Evolutionary conservation across 176 grass and related monocot genomes (phyloP), one percentile per base, ranked within the genome.

Genomic region (Echinochloa phyllopogon): DNA sequence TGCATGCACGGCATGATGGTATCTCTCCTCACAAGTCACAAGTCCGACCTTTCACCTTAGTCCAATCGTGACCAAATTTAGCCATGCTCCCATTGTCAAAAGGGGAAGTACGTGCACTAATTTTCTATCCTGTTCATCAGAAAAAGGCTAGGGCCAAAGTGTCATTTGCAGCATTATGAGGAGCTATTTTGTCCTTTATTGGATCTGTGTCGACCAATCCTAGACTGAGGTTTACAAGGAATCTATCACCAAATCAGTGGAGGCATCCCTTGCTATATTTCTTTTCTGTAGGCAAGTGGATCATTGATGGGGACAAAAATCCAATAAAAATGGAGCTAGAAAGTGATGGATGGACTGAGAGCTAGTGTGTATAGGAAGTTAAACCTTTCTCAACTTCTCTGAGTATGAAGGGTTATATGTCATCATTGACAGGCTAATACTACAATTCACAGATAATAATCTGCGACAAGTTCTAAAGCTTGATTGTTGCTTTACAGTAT

Each of bases 191-290:
- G 77, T 81, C 77, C 16, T 74, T 42, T 74, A 16, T 8, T 81
- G 60, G 83, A 75, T 75, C 77, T 87, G 60, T 18, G 24, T 75
- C 69, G 1, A 37, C 77, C 77, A 81, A 87, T 87, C 69, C 48
- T 67, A 67, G 23, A 12, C 6, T n/a, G 37, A 65, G 77, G n/a
- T 75, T 60, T n/a, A 16, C 21, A 23, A 17, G 75, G 76, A 69
- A 63, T 55, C 20, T n/a, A n/a, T 1, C 55, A 86, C 43, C 10
- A 40, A 43, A 80, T 59, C 41, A 68, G 6, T 10, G 21, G 50
- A 4, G 23, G 4, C 38, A 18, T 6, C 16, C 41, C 21, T 10
- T 23, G 74, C 24, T 77, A 23, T 45, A 24, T 0, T 51, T 1
- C 24, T 81, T 75, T 36, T 66, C 33, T 75, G 21, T 8, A 17